Base-by-base conservation (phyloP, 148 eudicot genomes). In the Camellia granthamiana region DNA sequence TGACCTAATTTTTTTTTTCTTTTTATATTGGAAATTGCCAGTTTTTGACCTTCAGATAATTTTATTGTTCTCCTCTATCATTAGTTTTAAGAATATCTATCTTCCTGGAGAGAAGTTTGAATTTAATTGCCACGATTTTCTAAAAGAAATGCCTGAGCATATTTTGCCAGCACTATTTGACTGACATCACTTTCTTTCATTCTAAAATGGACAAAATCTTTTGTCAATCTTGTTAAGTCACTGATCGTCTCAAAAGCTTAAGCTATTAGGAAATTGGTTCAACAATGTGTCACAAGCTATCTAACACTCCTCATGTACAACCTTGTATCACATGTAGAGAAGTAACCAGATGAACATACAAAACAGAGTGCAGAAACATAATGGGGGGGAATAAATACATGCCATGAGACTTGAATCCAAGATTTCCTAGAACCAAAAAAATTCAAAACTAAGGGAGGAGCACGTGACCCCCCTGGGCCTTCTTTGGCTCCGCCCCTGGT, bases 51-150 rank as follows among this genome's bases (percentile, higher is more conserved):
- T 69, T 55, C 9, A 38, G 15, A 78, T 18, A 14, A 44, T 68
- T 68, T n/a, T 2, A 9, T 70, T 70, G 16, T 5, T 70, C 11
- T 66, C 3, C 38, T 9, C 7, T 6, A 10, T 3, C 23, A 21
- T 9, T 10, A 52, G 15, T 72, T 47, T 72, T 18, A 30, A 23
- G 11, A 72, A 9, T 18, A 3, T 19, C 3, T n/a, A 8, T 49
- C 58, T 72, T 51, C 60, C 16, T 72, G 59, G 60, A 23, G 60
- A 72, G 58, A 72, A 52, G 19, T 51, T n/a, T 72, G 43, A 72
- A 23, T 16, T 19, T 18, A 71, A 11, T 18, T 19, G 1, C 42
- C 4, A 23, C n/a, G 75, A 72, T 0, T 5, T 8, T 47, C 23
- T 46, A 47, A 68, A 42, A 68, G 11, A 23, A 47, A 19, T 51